phyloP scores from a whole-genome alignment of 225 moss, liverwort and hornwort species.

The Rhytidiadelphus loreus region DNA sequence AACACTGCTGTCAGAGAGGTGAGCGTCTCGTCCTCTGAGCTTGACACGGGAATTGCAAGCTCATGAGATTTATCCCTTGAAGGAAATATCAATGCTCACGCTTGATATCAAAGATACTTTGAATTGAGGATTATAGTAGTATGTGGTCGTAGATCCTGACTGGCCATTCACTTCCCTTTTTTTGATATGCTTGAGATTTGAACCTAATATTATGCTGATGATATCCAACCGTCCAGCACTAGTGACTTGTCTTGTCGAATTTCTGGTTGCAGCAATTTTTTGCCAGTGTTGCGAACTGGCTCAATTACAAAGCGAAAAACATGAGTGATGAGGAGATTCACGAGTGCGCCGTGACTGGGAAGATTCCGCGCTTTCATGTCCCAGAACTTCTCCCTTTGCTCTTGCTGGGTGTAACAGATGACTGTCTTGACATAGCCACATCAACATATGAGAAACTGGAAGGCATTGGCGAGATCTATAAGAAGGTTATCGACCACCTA shows the following conservation, averaged over 20 bases:
- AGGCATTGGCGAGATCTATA: slow-evolving; percentile 59
- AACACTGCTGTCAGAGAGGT: slow-evolving; percentile 50
- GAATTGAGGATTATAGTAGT: background rate
- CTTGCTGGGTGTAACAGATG: slow-evolving; percentile 71
- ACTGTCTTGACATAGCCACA: slow-evolving; percentile 51
- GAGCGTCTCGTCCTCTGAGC: background rate
- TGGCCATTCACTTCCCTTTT: background rate
- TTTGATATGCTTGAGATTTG: background rate
- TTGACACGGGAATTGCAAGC: background rate
- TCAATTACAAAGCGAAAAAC: slow-evolving; percentile 38
- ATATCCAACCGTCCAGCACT: background rate
- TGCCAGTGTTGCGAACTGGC: slow-evolving; percentile 68
- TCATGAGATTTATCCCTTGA: background rate
- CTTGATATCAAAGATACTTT: background rate
- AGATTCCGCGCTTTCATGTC: slow-evolving; percentile 41
- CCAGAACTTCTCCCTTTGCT: slow-evolving; percentile 59
- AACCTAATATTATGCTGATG: background rate
- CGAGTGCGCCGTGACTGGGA: slow-evolving; percentile 9
- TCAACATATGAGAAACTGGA: slow-evolving; percentile 48
- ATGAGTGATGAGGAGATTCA: slow-evolving; percentile 27
- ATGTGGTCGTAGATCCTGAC: background rate
- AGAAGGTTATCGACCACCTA: slow-evolving; percentile 20
- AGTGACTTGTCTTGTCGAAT: background rate
- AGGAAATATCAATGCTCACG: background rate
- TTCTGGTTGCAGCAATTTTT: slow-evolving; percentile 55